Evolutionary conservation across 768 basidiomycete species (phyloP).

Genomic region (Trametes sanguinea): DNA sequence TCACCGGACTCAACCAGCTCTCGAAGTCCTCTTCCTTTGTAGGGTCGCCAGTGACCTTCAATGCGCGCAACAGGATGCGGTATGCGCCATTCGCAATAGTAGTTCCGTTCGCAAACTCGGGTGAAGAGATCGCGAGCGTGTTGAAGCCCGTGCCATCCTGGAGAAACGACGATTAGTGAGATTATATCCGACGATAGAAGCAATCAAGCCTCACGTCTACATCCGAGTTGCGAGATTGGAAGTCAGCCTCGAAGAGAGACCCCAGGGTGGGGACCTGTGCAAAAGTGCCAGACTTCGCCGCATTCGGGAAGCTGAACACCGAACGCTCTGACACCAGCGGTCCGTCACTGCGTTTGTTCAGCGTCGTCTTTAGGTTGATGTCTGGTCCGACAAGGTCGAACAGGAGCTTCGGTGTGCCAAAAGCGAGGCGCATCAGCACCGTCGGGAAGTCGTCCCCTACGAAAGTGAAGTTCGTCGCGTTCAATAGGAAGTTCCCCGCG

Average conservation of each 20-base stretch:
- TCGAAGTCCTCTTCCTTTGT: slow-evolving; percentile 46
- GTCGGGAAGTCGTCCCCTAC: slow-evolving; percentile 43
- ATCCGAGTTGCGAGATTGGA: slow-evolving; percentile 48
- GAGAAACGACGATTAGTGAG: background rate
- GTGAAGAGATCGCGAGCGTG: slow-evolving; percentile 29
- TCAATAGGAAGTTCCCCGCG: slow-evolving; percentile 42
- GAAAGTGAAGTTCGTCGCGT: slow-evolving; percentile 50
- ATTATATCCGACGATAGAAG: background rate
- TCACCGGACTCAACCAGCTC: slow-evolving; percentile 39
- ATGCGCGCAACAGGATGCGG: slow-evolving; percentile 43
- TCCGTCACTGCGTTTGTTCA: slow-evolving; percentile 33
- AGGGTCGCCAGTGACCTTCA: slow-evolving; percentile 47
- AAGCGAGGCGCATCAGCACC: slow-evolving; percentile 42
- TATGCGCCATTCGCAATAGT: slow-evolving; percentile 46
- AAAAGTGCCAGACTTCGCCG: slow-evolving; percentile 39
- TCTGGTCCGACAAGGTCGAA: slow-evolving; percentile 50
- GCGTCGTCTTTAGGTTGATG: slow-evolving; percentile 43
- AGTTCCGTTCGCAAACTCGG: slow-evolving; percentile 41
- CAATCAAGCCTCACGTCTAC: slow-evolving; percentile 18
- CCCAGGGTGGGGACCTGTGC: slow-evolving; percentile 44
- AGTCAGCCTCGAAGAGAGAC: slow-evolving; percentile 48
- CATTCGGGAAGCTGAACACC: slow-evolving; percentile 43
- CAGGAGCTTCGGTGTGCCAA: slow-evolving; percentile 50
- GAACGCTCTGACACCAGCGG: slow-evolving; percentile 22
- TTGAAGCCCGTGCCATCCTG: slow-evolving; percentile 36